Conservation (phyloP, 2,329 filamentous ascomycete genomes). For the Parafenestella ontariensis region DNA sequence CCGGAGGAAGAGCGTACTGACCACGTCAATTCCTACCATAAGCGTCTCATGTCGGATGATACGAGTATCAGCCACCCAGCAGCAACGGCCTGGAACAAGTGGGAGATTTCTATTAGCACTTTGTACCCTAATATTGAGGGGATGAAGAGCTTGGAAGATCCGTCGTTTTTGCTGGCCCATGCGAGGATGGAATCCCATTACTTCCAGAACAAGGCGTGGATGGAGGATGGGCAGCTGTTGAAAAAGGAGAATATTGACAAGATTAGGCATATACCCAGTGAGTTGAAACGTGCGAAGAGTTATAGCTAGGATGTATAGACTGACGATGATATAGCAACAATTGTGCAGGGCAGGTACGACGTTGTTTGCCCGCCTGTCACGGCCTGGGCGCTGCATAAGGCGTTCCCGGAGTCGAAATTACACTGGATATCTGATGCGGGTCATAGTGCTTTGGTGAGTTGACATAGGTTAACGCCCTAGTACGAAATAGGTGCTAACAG, state of each 20-base stretch:
- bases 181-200: slow-evolving; percentile 55
- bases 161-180: slow-evolving; percentile 42
- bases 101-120: slow-evolving; percentile 43
- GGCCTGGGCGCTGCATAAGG: slow-evolving; percentile 54
- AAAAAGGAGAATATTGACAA: slow-evolving; percentile 42
- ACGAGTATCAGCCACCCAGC: slow-evolving; percentile 36
- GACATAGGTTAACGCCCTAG: not conserved
- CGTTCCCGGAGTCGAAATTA: slow-evolving; percentile 44
- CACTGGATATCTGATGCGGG: slow-evolving; percentile 45
- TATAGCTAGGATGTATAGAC: not conserved
- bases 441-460: slow-evolving; percentile 36
- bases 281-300: not conserved
- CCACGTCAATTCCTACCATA: slow-evolving; percentile 50
- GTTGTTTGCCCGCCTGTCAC: slow-evolving; percentile 54
- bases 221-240: slow-evolving; percentile 53
- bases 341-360: slow-evolving; percentile 58
- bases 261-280: slow-evolving; percentile 46
- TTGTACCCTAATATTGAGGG: slow-evolving; percentile 27
- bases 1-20: slow-evolving; percentile 49
- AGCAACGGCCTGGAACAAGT: slow-evolving; percentile 48
- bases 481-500: not conserved
- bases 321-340: slow-evolving; percentile 30
- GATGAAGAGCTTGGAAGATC: slow-evolving; percentile 39
- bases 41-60: slow-evolving; percentile 48
- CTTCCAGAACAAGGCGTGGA: slow-evolving; percentile 51